Evolutionary conservation across 805 yeast species (phyloP), one percentile per base, ranked within the genome.

Genomic region (Diddensiella santjacobensis): DNA sequence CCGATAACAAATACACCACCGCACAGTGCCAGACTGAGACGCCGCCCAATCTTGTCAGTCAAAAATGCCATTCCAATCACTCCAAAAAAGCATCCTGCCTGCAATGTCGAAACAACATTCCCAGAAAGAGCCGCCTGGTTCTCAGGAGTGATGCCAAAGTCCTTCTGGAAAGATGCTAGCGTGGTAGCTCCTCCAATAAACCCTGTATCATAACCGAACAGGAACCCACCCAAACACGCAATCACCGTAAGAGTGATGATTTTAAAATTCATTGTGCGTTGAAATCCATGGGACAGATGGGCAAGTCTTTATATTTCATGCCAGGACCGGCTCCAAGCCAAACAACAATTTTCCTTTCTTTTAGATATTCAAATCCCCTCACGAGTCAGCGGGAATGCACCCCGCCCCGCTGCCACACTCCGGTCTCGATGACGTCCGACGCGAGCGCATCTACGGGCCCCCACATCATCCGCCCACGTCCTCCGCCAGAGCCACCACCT

Each of bases 81-180:
- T 15, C 93, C 93, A 40, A 74, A 60, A 62, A 87, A 83, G 0
- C 96, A 87, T 0, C 96, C 96, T 24, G 87, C 61, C 0, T 95
- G 86, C 45, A 88, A 69, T n/a, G 83, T 79, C 0, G 93, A 85
- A 0, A 91, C 88, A 39, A 85, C 74, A 15, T 87, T 68, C 0
- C 96, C 82, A 46, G 81, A 70, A 60, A 87, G 84, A 47, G 69
- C 75, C 1, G 85, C 78, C 2, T 19, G 33, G 6, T 55, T 47
- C 0, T 55, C 55, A 13, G 69, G 64, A 71, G 57, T 52, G 24
- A 53, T 53, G 1, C 91, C 79, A 54, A 87, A 79, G 40, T 75
- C 71, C 1, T 66, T 51, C 36, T 72, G 71, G 37, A 88, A 88
- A 61, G 77, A 85, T 10, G 67, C 57, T 95, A 89, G 87, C 53